phyloP scores from a whole-genome alignment of 2,329 filamentous ascomycete species.

The Aspergillus carbonarius region DNA sequence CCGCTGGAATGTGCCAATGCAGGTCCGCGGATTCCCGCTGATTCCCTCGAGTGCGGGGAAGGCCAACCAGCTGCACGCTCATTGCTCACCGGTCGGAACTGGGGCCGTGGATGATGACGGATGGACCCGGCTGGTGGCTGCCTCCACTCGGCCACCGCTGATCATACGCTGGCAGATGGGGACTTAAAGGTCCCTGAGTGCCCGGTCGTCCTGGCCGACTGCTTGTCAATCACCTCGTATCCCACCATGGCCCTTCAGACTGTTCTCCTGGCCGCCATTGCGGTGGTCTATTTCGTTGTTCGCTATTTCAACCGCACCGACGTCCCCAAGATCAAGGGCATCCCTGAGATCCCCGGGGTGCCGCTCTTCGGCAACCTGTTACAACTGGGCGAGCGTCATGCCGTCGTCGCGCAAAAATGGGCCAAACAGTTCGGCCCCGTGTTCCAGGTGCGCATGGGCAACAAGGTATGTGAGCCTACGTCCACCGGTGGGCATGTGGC shows the following conservation, averaged over 20 bases:
- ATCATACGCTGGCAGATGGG: no score
- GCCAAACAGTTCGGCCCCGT: constrained; percentile 63
- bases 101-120: background rate
- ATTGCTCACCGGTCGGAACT: background rate
- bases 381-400: constrained; percentile 59
- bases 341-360: constrained; percentile 62
- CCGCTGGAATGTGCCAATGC: background rate
- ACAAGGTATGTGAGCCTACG: constrained; percentile 49
- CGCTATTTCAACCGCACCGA: constrained; percentile 54
- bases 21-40: background rate
- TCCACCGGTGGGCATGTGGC: background rate
- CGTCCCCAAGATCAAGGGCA: constrained; percentile 59
- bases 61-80: background rate
- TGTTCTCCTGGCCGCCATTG: constrained; percentile 33
- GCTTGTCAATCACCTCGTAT: background rate
- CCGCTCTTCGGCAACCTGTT: constrained; percentile 64
- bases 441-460: constrained; percentile 68
- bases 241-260: constrained; percentile 32
- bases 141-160: background rate
- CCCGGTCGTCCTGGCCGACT: no score
- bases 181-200: background rate
- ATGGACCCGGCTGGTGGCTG: no score
- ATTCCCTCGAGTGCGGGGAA: background rate
- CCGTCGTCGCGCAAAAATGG: constrained; percentile 56
- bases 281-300: constrained; percentile 41